A percentile compares a stretch with the other conserved stretches of the same genome.
These are phyloP conservation scores for Pterulicium gracile DNA, from an alignment of 1,284 basidiomycete genomes.

Conservation along the genomic window DNA sequence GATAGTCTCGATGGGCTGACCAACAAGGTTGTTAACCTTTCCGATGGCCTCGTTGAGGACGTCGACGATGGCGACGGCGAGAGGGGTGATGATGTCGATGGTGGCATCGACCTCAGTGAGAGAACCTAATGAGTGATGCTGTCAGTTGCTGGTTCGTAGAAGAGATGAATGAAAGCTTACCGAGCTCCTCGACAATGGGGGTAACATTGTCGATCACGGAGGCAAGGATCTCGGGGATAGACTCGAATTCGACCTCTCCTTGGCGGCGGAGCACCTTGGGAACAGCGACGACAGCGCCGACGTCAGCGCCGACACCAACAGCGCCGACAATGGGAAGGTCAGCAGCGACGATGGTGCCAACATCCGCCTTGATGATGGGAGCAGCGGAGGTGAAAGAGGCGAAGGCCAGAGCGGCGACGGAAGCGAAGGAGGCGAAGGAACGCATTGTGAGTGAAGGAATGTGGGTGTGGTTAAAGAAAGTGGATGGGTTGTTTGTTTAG, in stretches of 20 bases:
- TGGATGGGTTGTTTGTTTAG: background rate
- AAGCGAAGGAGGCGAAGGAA: slow-evolving; percentile 2
- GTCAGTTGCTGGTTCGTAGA: background rate
- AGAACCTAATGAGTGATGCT: background rate
- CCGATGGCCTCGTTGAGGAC: background rate
- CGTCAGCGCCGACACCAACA: background rate
- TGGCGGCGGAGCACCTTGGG: background rate
- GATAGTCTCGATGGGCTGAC: background rate
- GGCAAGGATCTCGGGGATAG: background rate
- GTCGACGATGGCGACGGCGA: background rate
- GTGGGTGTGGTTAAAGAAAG: background rate
- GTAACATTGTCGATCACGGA: background rate
- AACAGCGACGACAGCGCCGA: background rate
- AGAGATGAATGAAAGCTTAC: background rate
- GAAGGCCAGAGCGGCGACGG: slow-evolving; percentile 1
- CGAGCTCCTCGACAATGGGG: background rate
- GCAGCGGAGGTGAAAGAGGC: slow-evolving; percentile 2
- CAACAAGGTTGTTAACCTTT: background rate
- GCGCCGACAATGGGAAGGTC: background rate
- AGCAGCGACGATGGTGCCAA: background rate
- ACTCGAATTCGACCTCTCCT: background rate
- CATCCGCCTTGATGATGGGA: background rate
- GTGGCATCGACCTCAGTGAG: background rate
- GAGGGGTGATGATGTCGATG: background rate
- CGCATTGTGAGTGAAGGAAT: slow-evolving; percentile 3